phyloP scores from a whole-genome alignment of 2,329 filamentous ascomycete genomes.

The Mariannaea sp. region DNA sequence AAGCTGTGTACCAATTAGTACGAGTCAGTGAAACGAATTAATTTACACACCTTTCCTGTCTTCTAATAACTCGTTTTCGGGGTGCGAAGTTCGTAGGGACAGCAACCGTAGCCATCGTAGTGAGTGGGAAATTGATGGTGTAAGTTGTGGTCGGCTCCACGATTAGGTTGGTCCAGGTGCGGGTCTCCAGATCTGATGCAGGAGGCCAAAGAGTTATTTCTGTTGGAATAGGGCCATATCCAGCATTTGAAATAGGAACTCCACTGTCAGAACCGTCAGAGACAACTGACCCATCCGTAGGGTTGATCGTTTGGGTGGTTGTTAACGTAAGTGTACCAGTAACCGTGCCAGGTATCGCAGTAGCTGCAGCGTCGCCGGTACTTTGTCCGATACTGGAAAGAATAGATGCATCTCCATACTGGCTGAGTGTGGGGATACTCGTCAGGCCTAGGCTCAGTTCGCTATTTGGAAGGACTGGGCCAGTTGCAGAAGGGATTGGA shows the following conservation, averaged over 20 bases:
- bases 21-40: not conserved
- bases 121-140: slow-evolving; percentile 46
- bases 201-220: slow-evolving; percentile 33
- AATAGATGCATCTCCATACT: slow-evolving; percentile 32
- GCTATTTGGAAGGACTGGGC: slow-evolving; percentile 20
- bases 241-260: slow-evolving; percentile 23
- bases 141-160: slow-evolving; percentile 47
- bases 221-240: slow-evolving; percentile 33
- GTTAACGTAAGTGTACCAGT: slow-evolving; percentile 33
- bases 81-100: slow-evolving; percentile 22
- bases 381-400: slow-evolving; percentile 28
- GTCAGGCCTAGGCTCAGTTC: slow-evolving; percentile 14
- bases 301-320: slow-evolving; percentile 33
- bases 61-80: slow-evolving; percentile 35
- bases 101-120: slow-evolving; percentile 44
- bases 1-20: slow-evolving; percentile 30
- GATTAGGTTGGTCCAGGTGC: slow-evolving; percentile 48
- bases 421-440: slow-evolving; percentile 33
- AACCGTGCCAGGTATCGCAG: slow-evolving; percentile 27
- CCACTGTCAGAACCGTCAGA: slow-evolving; percentile 26
- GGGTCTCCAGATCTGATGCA: slow-evolving; percentile 40
- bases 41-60: slow-evolving; percentile 38
- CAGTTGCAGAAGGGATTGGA: slow-evolving; percentile 20
- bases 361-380: slow-evolving; percentile 23
- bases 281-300: slow-evolving; percentile 29